These are phyloP conservation scores for Haberlea rhodopensis DNA, from an alignment of 257 asterid species.

Conservation along the genomic window DNA sequence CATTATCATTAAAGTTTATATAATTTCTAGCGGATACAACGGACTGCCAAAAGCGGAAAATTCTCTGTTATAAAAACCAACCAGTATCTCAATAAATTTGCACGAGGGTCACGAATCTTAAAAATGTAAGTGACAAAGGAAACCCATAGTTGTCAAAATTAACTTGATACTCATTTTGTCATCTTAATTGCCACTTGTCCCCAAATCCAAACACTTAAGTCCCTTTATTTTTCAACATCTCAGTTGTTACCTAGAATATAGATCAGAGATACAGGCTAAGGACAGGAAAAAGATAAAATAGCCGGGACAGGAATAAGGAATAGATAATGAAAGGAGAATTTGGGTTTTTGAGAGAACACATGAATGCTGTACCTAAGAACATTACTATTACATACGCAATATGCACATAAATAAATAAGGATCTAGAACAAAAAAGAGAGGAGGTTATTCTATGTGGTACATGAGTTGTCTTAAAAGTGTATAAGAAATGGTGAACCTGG, in stretches of 20 bases:
- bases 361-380: neutral
- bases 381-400: neutral
- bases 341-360: neutral
- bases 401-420: neutral
- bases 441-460: neutral
- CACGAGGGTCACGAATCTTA: too few species aligned
- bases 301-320: too few species aligned
- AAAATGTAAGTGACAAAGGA: neutral
- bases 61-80: neutral
- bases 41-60: neutral
- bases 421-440: neutral
- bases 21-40: neutral
- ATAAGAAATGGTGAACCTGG: slow-evolving; percentile 54
- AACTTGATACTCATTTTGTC: neutral
- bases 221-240: neutral
- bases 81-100: neutral
- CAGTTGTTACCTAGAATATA: too few species aligned
- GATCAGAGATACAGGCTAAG: neutral
- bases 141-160: neutral
- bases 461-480: slow-evolving; percentile 7
- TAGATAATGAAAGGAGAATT: too few species aligned
- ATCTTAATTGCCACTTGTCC: neutral
- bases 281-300: neutral
- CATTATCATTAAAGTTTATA: neutral
- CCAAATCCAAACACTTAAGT: neutral